A percentile compares a stretch with the other conserved stretches of the same genome.
These are phyloP conservation scores for Stentor coeruleus DNA, from an alignment of 73 alveolate species.

Conservation along the genomic window DNA sequence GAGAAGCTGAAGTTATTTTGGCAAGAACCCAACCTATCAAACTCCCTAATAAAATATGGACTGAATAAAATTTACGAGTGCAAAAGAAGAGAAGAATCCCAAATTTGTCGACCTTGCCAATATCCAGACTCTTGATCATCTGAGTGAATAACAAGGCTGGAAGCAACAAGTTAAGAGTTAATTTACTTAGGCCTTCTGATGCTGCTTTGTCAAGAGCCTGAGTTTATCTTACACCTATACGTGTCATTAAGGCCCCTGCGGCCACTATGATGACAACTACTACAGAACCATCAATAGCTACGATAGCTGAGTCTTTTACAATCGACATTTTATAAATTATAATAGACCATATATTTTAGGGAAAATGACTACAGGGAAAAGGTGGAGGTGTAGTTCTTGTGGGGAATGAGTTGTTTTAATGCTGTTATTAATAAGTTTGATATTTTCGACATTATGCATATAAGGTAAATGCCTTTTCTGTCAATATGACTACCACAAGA, in stretches of 20 bases:
- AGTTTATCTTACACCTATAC: neutral
- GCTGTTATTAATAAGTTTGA: too few relatives aligned
- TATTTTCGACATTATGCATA: too few relatives aligned
- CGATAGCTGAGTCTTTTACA: neutral
- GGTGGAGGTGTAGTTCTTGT: too few relatives aligned
- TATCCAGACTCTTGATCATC: neutral
- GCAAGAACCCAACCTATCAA: neutral
- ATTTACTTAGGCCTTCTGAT: neutral
- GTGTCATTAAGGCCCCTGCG: neutral
- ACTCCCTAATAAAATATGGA: neutral
- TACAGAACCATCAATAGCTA: neutral
- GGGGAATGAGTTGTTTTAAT: too few relatives aligned
- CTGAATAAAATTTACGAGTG: too few relatives aligned
- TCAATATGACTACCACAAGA: too few relatives aligned
- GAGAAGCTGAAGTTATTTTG: neutral
- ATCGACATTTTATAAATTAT: too few relatives aligned
- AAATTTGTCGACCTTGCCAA: neutral
- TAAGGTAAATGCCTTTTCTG: too few relatives aligned
- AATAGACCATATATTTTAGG: too few relatives aligned
- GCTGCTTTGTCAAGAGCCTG: neutral
- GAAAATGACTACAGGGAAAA: too few relatives aligned
- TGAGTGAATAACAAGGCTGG: neutral
- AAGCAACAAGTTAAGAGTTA: neutral
- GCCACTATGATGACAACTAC: neutral
- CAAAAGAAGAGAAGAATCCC: neutral